Conservation (phyloP, 352 stramenopile species). For the Phytophthora pseudosyringae region DNA sequence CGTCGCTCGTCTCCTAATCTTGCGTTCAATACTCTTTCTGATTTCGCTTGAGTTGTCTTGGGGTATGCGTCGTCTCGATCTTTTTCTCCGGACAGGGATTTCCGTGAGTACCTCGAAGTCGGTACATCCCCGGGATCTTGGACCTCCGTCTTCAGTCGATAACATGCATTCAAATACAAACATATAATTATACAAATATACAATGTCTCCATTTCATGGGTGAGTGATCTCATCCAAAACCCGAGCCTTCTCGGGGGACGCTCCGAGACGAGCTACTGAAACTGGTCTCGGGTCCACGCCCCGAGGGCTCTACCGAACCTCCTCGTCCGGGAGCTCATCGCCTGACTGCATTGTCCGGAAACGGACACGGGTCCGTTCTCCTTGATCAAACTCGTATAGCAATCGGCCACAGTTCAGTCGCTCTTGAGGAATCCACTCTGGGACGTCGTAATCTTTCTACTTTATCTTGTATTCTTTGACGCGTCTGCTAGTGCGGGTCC, state of each 20-base stretch:
- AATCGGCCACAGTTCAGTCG: not conserved
- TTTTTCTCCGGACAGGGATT: no score
- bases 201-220: not conserved
- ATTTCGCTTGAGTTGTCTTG: no score
- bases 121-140: no score
- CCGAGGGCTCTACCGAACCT: not conserved
- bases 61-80: no score
- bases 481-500: not conserved
- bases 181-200: no score
- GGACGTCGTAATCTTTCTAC: not conserved
- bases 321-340: not conserved
- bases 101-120: no score
- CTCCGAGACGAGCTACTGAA: not conserved
- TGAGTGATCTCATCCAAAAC: not conserved
- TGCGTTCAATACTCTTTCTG: no score
- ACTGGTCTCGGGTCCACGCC: not conserved
- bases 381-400: not conserved
- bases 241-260: not conserved
- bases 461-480: not conserved
- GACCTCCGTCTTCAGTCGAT: no score
- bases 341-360: not conserved
- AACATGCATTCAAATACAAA: no score
- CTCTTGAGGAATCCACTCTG: not conserved
- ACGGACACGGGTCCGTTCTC: no score
- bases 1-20: no score